Conservation (phyloP, 345 rosid species). For the Firmiana major region DNA sequence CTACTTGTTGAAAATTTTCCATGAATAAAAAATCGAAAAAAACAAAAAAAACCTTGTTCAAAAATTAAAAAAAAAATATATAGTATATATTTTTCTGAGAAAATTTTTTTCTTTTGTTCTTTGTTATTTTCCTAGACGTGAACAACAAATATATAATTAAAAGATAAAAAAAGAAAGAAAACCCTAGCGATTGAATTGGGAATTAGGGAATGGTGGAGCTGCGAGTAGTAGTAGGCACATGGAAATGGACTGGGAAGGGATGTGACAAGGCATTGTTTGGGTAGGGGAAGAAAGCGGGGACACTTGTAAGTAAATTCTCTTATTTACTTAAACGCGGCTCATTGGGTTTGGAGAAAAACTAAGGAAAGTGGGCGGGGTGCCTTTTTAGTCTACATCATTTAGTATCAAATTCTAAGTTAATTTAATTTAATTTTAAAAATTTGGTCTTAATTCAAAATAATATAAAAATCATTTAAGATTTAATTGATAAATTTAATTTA, state of each 20-base stretch:
- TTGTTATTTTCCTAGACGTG: neutral
- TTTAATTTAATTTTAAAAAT: too few species aligned
- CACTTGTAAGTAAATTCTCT: neutral
- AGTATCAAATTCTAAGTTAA: too few species aligned
- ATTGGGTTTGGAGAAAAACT: too few species aligned
- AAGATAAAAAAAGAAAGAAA: slow-evolving; percentile 23
- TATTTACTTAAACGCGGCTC: neutral
- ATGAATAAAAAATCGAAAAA: neutral
- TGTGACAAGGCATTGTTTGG: slow-evolving; percentile 37
- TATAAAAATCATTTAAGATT: too few species aligned
- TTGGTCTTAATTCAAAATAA: too few species aligned
- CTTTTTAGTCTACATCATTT: too few species aligned
- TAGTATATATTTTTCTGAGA: too few species aligned
- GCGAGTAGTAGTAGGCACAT: slow-evolving; percentile 22
- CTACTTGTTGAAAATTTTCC: slow-evolving; percentile 20
- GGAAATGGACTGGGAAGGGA: slow-evolving; percentile 37
- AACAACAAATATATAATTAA: neutral
- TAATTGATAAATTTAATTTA: too few species aligned
- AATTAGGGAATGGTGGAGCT: slow-evolving; percentile 25
- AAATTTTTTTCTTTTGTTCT: neutral
- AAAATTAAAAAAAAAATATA: neutral
- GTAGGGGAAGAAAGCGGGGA: neutral
- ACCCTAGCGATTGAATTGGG: slow-evolving; percentile 51
- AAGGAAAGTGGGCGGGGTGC: neutral
- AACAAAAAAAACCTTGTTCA: neutral